Percentiles rank a stretch among this genome's conserved stretches.
Evolutionary conservation across 345 rosid species (phyloP).

Genomic region (Euphorbia peplus): DNA sequence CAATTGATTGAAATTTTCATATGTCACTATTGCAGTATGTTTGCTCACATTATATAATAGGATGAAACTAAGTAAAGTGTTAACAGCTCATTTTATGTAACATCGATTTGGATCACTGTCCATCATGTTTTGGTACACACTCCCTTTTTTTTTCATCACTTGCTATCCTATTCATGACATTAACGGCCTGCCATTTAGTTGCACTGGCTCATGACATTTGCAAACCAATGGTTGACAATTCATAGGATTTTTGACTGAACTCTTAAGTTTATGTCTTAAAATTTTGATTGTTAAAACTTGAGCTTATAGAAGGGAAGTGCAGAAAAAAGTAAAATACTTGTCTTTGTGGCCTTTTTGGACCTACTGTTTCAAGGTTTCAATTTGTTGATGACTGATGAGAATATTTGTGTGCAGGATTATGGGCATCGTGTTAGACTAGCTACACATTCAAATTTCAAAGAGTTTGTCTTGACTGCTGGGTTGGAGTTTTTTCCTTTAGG

Average conservation of each 20-base stretch:
- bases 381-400: constrained; percentile 1
- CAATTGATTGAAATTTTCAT: too few species aligned
- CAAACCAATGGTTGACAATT: too few species aligned
- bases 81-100: background rate
- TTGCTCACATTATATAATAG: background rate
- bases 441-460: constrained; percentile 96
- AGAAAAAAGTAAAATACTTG: background rate
- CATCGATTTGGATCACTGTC: background rate
- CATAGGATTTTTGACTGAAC: too few species aligned
- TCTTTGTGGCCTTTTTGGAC: background rate
- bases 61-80: background rate
- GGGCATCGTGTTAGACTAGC: constrained; percentile 99
- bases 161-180: background rate
- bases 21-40: background rate
- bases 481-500: constrained; percentile 95
- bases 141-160: background rate
- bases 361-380: background rate
- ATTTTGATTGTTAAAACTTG: background rate
- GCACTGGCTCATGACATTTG: background rate
- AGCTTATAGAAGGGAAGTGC: background rate
- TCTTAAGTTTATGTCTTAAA: background rate
- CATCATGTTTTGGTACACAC: background rate
- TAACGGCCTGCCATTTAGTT: background rate
- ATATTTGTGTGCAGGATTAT: constrained; percentile 68
- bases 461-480: constrained; percentile 96